phyloP scores from a whole-genome alignment of 2,329 filamentous ascomycete genomes.

The Hypomyces rosellus region DNA sequence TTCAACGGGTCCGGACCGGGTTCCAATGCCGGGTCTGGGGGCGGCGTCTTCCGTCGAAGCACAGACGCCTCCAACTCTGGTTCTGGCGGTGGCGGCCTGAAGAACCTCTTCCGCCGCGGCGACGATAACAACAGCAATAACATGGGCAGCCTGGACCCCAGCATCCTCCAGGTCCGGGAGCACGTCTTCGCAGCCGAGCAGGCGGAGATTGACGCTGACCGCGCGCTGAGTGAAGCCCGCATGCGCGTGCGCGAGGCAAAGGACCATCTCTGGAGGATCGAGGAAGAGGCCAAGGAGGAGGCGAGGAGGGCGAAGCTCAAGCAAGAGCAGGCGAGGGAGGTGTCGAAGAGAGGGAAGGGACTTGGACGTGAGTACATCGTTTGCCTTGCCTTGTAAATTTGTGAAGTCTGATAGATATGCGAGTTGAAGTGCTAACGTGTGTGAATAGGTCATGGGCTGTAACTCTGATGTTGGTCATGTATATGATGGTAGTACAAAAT shows the following conservation, averaged over 20 bases:
- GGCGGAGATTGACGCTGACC: slow-evolving; percentile 59
- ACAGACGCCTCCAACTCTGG: slow-evolving; percentile 1
- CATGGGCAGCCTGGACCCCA: slow-evolving; percentile 47
- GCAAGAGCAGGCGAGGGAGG: slow-evolving; percentile 56
- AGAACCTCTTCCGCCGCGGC: slow-evolving; percentile 35
- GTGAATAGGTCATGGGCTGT: too few species aligned
- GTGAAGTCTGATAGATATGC: too few species aligned
- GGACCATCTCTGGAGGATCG: slow-evolving; percentile 56
- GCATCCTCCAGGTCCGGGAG: slow-evolving; percentile 55
- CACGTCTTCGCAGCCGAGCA: slow-evolving; percentile 56
- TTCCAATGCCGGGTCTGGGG: neutral
- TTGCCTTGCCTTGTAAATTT: too few species aligned
- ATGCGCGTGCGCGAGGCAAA: slow-evolving; percentile 55
- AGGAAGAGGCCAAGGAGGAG: slow-evolving; percentile 60
- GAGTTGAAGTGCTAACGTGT: too few species aligned
- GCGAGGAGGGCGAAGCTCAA: slow-evolving; percentile 61
- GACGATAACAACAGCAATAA: slow-evolving; percentile 31
- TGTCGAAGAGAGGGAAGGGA: slow-evolving; percentile 63
- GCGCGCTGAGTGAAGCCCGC: slow-evolving; percentile 52
- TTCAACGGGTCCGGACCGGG: too few species aligned
- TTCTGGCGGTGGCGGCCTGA: neutral
- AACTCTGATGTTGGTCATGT: too few species aligned
- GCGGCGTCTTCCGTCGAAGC: slow-evolving; percentile 14
- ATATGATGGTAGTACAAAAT: too few species aligned
- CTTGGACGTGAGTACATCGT: slow-evolving; percentile 48